phyloP scores from a whole-genome alignment of 1,284 basidiomycete species.

The Afroboletus lepidellus region DNA sequence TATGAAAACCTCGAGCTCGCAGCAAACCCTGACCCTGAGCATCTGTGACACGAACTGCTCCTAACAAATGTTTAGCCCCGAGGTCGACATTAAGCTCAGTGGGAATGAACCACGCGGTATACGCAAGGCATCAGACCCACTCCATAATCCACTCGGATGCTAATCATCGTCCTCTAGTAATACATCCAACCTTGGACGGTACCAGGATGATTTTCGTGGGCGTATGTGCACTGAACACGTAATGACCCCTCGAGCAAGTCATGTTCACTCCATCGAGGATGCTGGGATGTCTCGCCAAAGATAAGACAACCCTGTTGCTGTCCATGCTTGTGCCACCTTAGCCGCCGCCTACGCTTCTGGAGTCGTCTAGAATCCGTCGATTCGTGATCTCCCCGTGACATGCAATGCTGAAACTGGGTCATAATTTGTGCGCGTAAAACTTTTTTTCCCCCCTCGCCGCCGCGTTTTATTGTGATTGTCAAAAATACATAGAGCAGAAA shows the following conservation, averaged over 20 bases:
- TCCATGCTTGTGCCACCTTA: not conserved
- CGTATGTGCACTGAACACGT: not conserved
- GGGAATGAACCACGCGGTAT: constrained; percentile 5
- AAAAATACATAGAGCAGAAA: not conserved
- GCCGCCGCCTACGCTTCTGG: not conserved
- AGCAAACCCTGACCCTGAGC: constrained; percentile 26
- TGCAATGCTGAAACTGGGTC: not conserved
- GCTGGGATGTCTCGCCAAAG: not conserved
- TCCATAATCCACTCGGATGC: not conserved
- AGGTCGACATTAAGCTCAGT: not conserved
- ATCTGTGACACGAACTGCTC: constrained; percentile 5
- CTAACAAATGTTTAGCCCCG: not conserved
- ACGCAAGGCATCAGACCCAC: constrained; percentile 18
- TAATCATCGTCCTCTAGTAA: not conserved
- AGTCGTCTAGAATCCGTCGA: not conserved
- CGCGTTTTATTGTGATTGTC: not conserved
- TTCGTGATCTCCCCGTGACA: not conserved
- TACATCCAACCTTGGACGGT: not conserved
- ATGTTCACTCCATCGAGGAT: not conserved
- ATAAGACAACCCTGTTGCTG: not conserved
- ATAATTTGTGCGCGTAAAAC: not conserved
- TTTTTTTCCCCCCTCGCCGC: not conserved
- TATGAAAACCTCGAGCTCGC: constrained; percentile 18
- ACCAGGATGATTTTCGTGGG: not conserved
- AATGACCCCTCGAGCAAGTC: not conserved